These are phyloP conservation scores for Corylus heterophylla DNA, from an alignment of 306 rosid genomes.

Conservation along the genomic window DNA sequence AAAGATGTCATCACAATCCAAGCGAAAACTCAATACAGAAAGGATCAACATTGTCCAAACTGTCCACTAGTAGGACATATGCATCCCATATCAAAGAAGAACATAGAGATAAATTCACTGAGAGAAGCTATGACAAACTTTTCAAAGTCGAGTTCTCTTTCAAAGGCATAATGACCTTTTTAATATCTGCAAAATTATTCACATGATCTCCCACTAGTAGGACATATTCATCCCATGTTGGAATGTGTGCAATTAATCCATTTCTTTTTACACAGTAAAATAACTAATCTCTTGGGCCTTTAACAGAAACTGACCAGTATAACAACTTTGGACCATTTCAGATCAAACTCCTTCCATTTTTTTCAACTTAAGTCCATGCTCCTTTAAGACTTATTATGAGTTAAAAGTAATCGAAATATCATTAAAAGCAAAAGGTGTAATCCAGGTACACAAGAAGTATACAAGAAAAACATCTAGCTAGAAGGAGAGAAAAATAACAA, in stretches of 20 bases:
- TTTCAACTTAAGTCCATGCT: background rate
- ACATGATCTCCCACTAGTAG: background rate
- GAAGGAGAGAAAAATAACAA: too few species aligned
- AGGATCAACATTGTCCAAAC: background rate
- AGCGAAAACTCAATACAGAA: background rate
- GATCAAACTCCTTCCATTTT: background rate
- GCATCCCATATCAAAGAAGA: background rate
- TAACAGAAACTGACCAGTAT: background rate
- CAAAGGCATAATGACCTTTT: background rate
- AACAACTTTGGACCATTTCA: slow-evolving; percentile 4
- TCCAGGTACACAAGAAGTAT: too few species aligned
- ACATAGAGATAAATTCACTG: background rate
- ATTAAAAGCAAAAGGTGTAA: too few species aligned
- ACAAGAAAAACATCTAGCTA: too few species aligned
- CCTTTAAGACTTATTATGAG: background rate
- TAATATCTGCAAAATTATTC: background rate
- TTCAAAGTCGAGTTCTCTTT: background rate
- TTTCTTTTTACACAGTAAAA: background rate
- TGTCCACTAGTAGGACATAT: background rate
- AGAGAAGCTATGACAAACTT: background rate
- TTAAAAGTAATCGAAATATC: too few species aligned
- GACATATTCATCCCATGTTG: background rate
- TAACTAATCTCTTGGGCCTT: background rate
- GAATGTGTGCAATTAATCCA: background rate
- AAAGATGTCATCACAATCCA: background rate